These are phyloP conservation scores for Yarrowia phangngaensis DNA, from an alignment of 805 yeast genomes.

Conservation along the genomic window DNA sequence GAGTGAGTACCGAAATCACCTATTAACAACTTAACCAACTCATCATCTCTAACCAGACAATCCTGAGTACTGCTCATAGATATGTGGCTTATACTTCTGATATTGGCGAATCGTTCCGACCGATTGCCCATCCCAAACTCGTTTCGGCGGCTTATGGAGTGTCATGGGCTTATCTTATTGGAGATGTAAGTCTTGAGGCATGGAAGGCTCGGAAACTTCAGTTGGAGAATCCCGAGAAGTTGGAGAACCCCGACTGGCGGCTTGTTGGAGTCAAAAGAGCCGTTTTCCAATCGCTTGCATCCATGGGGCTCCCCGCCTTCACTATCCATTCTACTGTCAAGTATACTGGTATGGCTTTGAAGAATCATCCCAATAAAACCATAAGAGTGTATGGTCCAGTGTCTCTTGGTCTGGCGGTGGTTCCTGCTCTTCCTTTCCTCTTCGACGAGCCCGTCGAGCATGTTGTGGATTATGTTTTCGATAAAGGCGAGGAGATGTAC, in stretches of 20 bases:
- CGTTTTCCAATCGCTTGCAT: constrained; percentile 74
- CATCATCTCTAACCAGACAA: constrained; percentile 31
- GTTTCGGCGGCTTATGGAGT: constrained; percentile 66
- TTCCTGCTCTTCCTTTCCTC: constrained; percentile 70
- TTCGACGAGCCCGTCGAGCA: constrained; percentile 81
- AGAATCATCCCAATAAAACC: constrained; percentile 48
- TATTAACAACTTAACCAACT: neutral
- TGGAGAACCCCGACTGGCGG: too few species aligned
- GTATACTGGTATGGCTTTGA: constrained; percentile 60
- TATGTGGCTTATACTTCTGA: constrained; percentile 85
- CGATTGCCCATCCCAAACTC: constrained; percentile 66
- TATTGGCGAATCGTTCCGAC: constrained; percentile 81
- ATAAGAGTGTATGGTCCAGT: constrained; percentile 71
- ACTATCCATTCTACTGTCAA: constrained; percentile 72
- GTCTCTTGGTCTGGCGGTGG: constrained; percentile 69
- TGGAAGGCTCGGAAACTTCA: constrained; percentile 58
- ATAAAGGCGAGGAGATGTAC: constrained; percentile 30
- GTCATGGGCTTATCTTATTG: constrained; percentile 70
- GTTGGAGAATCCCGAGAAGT: too few species aligned
- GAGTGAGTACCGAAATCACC: constrained; percentile 11
- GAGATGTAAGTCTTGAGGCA: constrained; percentile 68
- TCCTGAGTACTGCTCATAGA: constrained; percentile 67
- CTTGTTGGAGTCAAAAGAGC: constrained; percentile 64
- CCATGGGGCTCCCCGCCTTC: constrained; percentile 84
- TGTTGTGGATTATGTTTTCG: constrained; percentile 60